Evolutionary conservation across 352 stramenopile species (phyloP), one percentile per base, ranked within the genome.

Genomic region (Thraustochytrium sp.): DNA sequence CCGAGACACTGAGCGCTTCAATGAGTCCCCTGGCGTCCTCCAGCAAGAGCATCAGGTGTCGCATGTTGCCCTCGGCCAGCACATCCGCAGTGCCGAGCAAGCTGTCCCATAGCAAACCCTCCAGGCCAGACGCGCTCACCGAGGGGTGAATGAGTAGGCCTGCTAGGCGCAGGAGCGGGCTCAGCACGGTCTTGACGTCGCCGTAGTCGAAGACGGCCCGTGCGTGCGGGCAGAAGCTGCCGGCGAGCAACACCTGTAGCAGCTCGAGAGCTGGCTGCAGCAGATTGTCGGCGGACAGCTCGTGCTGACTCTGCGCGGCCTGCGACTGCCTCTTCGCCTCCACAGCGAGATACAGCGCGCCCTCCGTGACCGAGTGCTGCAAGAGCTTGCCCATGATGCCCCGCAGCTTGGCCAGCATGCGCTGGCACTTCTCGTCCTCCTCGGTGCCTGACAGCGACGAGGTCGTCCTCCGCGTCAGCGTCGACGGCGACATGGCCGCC

Each of bases 191-290:
- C 26, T 42, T 53, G 44, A 80, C 51, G 34, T 80, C 44, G 16
- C 68, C 68, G 26, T 72, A 80, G 9, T 53, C 68, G 26, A 80
- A 80, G 21, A 64, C 44, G 26, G 68, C 68, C 1, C 40, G 18
- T 13, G 68, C 48, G 42, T 80, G 68, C 34, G 68, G 68, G 49
- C 68, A 80, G 29, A 80, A 80, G 34, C 13, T 68, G 2, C 68
- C 68, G 5, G 18, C 68, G 8, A 80, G 53, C 3, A 80, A 44
- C 31, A 80, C 68, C 23, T 51, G 42, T 21, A 80, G 3, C 11
- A 80, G 68, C 49, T 80, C 48, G 26, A 80, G 68, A 16, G 68
- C 48, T 2, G 48, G 48, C 8, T 26, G 21, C 40, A 75, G 26
- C 31, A 75, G 54, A n/a, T 38, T 38, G 34, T n/a, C 62, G n/a